These are phyloP conservation scores for Exobasidium cylindrosporum DNA, from an alignment of 1,284 basidiomycete species.

Conservation along the genomic window DNA sequence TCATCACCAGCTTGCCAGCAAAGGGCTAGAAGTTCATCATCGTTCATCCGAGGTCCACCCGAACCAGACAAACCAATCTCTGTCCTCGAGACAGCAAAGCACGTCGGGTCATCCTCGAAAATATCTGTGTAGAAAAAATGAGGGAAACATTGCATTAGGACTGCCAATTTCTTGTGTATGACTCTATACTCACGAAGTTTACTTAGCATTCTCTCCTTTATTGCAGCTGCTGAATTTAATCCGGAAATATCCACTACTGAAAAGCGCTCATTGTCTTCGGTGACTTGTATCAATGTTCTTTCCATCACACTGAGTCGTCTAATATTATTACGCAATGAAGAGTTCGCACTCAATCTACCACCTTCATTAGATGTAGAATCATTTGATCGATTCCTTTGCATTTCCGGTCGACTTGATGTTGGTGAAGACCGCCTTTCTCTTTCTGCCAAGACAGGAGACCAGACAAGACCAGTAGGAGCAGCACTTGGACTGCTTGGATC, in stretches of 20 bases:
- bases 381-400: neutral
- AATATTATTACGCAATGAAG: neutral
- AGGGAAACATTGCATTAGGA: neutral
- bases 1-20: constrained; percentile 53
- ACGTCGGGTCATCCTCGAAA: constrained; percentile 37
- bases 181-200: constrained; percentile 31
- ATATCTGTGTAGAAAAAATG: constrained; percentile 15
- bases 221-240: constrained; percentile 42
- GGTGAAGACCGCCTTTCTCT: neutral
- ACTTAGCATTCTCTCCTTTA: constrained; percentile 50
- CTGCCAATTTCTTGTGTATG: neutral
- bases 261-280: constrained; percentile 54
- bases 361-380: neutral
- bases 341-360: neutral
- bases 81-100: constrained; percentile 44
- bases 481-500: neutral
- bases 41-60: constrained; percentile 41
- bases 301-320: constrained; percentile 14
- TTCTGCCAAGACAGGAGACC: neutral
- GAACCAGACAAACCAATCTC: constrained; percentile 49
- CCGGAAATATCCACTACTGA: constrained; percentile 53
- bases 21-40: constrained; percentile 48
- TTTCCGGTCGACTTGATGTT: neutral
- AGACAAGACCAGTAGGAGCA: neutral
- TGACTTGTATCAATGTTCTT: constrained; percentile 51